Evolutionary conservation across 2,329 filamentous ascomycete species (phyloP), one percentile per base, ranked within the genome.

Genomic region (Colletotrichum orchidophilum): DNA sequence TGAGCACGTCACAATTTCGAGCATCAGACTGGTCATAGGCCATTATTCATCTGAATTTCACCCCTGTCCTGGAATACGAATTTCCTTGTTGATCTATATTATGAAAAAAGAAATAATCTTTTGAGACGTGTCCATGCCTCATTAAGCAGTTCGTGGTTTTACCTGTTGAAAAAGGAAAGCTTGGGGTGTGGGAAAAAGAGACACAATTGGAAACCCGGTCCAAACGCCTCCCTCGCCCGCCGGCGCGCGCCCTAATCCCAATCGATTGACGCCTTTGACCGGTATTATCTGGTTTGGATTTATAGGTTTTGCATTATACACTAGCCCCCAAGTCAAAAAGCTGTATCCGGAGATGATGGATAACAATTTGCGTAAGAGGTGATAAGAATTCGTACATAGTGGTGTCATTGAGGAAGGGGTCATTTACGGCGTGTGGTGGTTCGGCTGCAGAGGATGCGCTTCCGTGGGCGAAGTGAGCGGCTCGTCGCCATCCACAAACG

Each of bases 401-500:
- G 13, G 13, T n/a, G 13, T 15, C 24, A 2, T 26, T 27, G 13
- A 15, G 18, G 27, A 15, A 15, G 27, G 2, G 27, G 18, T 27
- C 27, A 24, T 13, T 49, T 42, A 71, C 27, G 68, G 68, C 9
- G 63, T 53, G 7, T 59, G 60, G 42, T 54, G 54, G 58, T 35
- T 33, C 21, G 58, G 35, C 39, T 68, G 64, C 27, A 71, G 24
- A 24, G 60, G 54, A 24, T 71, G 64, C 21, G 53, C 63, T 21
- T 71, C 68, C 33, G 68, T 68, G 18, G 68, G 68, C 2, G 68
- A 68, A 5, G n/a, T 12, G 21, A 66, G 53, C 33, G 53, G 29
- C 7, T 68, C 67, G 4, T 70, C 68, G 1, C 27, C 27, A 24
- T 71, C 68, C n/a, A 68, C 53, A 5, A 68, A 71, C 9, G 68